Conservation (phyloP, 192 early-diverging fungal species). For the Gaertneriomyces sp. region DNA sequence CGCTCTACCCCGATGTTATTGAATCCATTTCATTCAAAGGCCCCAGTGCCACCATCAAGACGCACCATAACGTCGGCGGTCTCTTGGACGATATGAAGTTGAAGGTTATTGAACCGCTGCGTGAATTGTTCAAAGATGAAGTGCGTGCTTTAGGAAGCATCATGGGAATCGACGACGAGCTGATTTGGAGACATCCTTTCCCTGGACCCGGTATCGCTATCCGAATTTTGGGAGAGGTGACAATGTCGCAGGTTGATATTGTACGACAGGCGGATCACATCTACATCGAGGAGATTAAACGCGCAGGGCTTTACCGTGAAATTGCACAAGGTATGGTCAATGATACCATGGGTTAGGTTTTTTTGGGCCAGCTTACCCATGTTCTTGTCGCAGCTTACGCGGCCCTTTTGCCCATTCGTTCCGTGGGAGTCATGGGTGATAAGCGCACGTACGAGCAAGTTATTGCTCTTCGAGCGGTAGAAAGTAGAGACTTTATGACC, state of each 20-base stretch:
- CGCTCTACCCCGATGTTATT: conserved; percentile 98
- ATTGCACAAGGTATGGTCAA: conserved; percentile 72
- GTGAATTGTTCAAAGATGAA: conserved; percentile 99
- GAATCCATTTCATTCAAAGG: conserved; percentile 99
- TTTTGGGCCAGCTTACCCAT: conserved; percentile 3
- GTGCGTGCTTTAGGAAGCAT: conserved; percentile 92
- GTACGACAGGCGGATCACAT: conserved; percentile 93
- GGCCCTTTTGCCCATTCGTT: conserved; percentile 87
- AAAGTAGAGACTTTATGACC: conserved; percentile 97
- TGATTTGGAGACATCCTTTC: conserved; percentile 99
- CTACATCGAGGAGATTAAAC: conserved; percentile 99
- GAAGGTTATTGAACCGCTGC: conserved; percentile 96
- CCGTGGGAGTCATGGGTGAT: conserved; percentile 99
- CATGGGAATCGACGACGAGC: conserved; percentile 85
- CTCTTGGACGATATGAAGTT: conserved; percentile 94
- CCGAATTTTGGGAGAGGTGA: conserved; percentile 94
- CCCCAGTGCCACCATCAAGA: conserved; percentile 97
- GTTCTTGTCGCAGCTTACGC: conserved; percentile 71
- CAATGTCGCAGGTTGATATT: conserved; percentile 88
- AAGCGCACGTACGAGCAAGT: conserved; percentile 98
- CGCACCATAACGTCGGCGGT: conserved; percentile 99
- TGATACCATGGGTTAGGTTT: not conserved
- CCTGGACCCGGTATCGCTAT: conserved; percentile 99
- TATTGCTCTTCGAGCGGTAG: conserved; percentile 94
- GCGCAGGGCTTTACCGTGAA: conserved; percentile 92